Conservation (phyloP, 495 filamentous ascomycete genomes). For the Letharia lupina region DNA sequence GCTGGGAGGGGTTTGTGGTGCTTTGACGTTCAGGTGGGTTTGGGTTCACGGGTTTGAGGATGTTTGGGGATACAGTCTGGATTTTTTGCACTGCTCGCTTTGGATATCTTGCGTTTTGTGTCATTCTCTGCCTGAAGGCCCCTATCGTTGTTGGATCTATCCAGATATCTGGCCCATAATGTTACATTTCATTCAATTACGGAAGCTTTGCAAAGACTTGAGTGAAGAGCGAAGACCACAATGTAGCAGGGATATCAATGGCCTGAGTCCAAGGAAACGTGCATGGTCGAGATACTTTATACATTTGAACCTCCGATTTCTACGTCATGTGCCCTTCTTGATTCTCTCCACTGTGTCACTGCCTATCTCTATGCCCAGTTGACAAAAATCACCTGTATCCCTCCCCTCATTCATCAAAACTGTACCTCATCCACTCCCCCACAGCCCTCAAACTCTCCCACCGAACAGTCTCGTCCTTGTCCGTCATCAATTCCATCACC, state of each 20-base stretch:
- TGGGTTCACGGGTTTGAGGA: neutral
- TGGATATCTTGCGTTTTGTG: neutral
- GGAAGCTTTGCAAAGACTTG: neutral
- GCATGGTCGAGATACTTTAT: neutral
- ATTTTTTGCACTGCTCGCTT: neutral
- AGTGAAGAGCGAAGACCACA: neutral
- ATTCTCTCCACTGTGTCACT: neutral
- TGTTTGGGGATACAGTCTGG: neutral
- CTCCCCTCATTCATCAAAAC: slow-evolving; percentile 48
- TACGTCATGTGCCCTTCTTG: neutral
- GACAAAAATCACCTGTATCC: neutral
- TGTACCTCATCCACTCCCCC: slow-evolving; percentile 89
- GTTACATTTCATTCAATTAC: neutral
- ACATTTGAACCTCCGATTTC: neutral
- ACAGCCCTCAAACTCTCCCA: slow-evolving; percentile 94
- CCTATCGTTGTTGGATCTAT: too few relatives aligned
- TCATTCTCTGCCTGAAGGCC: neutral
- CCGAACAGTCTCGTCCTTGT: slow-evolving; percentile 78
- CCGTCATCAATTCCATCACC: slow-evolving; percentile 93
- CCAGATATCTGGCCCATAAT: neutral
- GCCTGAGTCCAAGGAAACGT: neutral
- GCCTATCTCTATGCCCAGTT: neutral
- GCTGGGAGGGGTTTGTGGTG: neutral
- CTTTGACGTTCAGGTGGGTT: neutral
- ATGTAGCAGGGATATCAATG: neutral